Conservation (phyloP, 2,329 filamentous ascomycete species). For the Aspergillus sp. region DNA sequence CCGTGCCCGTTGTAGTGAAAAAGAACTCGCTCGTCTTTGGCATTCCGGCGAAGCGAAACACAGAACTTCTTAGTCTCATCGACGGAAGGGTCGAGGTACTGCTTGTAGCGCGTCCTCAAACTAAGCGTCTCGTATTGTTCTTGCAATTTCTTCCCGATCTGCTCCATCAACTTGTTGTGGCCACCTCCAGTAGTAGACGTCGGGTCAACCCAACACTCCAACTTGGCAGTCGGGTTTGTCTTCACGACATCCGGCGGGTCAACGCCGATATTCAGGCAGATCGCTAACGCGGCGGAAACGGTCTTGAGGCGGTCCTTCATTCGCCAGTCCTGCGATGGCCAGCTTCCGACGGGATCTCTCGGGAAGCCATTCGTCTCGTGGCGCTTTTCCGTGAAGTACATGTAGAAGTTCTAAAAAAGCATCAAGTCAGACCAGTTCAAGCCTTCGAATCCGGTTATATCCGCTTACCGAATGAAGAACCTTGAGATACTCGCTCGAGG, state of each 20-base stretch:
- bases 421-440: not conserved
- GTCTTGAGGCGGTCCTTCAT: constrained; percentile 97
- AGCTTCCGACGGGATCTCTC: constrained; percentile 56
- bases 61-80: constrained; percentile 98
- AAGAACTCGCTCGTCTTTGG: constrained; percentile 93
- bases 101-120: constrained; percentile 94
- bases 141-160: constrained; percentile 94
- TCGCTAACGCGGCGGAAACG: constrained; percentile 87
- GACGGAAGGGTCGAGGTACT: constrained; percentile 92
- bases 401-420: constrained; percentile 83
- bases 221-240: constrained; percentile 86
- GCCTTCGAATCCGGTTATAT: not conserved
- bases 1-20: constrained; percentile 99
- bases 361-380: constrained; percentile 93
- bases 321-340: constrained; percentile 83
- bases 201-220: constrained; percentile 97
- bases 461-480: constrained; percentile 72
- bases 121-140: constrained; percentile 94
- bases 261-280: constrained; percentile 96
- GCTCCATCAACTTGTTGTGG: constrained; percentile 78
- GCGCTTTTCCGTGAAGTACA: constrained; percentile 98
- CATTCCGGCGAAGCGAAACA: constrained; percentile 82
- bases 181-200: constrained; percentile 73
- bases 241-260: constrained; percentile 97
- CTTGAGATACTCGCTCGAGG: constrained; percentile 84